Base-by-base conservation (phyloP, 2,329 filamentous ascomycete species). In the Metarhizium humberi region DNA sequence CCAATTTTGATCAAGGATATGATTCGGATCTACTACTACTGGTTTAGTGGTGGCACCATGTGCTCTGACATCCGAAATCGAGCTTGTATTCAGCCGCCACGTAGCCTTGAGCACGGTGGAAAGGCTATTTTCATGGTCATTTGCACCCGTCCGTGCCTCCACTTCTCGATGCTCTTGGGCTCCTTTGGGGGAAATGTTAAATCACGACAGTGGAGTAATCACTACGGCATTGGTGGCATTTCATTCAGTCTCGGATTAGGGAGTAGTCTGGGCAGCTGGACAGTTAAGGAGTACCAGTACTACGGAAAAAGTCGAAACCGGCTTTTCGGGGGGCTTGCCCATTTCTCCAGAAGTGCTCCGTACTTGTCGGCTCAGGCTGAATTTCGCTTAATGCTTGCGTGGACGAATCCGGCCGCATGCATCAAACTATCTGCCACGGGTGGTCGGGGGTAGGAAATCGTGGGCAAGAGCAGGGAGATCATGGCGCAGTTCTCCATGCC, bases 341-440 rank as follows among this genome's bases (percentile, higher is more conserved):
- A 50, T 42, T 45, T 30, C 47, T 49, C 34, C 50, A 50, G n/a
- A 32, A 7, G 6, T 38, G 49, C 14, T 25, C 25, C 25, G 25
- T 25, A 4, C 49, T 50, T 42, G 16, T 25, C 25, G 16, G 18
- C 10, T 45, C 45, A 32, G 34, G 45, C 25, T 50, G 43, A 49
- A 43, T 47, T 51, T 56, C 54, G 54, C 54, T 56, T 53, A 56
- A 46, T 40, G 50, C 25, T 36, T 20, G 16, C 36, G 14, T 14
- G 43, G 50, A 56, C 54, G 53, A 49, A 57, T 60, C 49, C 48
- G 58, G 58, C 57, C 51, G 49, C 52, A n/a, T 57, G 58, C 57
- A 59, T 55, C 52, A 46, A 49, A 52, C 50, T 50, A 55, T 51
- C 55, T 55, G 48, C 45, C 47, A 49, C 38, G 29, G 48, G 48